These are phyloP conservation scores for Schizothecium vesticola DNA, from an alignment of 495 filamentous ascomycete genomes.

Conservation along the genomic window DNA sequence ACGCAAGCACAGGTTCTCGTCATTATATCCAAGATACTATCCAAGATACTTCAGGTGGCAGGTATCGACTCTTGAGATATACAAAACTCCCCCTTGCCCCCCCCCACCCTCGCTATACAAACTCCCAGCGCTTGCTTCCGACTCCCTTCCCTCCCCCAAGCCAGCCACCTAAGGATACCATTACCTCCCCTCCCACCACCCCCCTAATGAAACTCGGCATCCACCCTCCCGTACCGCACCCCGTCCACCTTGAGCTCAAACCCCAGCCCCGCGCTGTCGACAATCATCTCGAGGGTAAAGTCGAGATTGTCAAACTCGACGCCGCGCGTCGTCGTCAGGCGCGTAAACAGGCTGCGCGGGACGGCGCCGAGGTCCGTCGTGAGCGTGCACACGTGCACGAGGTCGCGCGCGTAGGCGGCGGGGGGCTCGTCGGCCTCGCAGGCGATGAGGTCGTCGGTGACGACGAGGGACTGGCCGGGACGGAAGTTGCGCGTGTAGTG, in stretches of 20 bases:
- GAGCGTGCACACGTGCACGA: conserved; percentile 67
- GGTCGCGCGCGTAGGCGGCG: conserved; percentile 46
- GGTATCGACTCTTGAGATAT: not conserved
- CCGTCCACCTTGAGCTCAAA: conserved; percentile 73
- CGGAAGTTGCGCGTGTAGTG: conserved; percentile 77
- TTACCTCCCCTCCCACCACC: not conserved
- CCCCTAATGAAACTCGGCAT: conserved; percentile 58
- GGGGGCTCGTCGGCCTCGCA: conserved; percentile 62
- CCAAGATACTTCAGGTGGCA: no score
- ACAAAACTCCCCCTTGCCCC: not conserved
- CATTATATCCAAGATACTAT: no score
- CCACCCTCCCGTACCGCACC: conserved; percentile 64
- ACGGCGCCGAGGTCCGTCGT: conserved; percentile 69
- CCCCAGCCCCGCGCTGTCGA: conserved; percentile 63
- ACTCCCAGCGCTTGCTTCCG: not conserved
- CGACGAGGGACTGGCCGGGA: conserved; percentile 56
- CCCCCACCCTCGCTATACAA: not conserved
- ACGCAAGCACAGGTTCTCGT: no score
- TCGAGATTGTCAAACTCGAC: conserved; percentile 71
- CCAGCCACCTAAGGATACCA: not conserved
- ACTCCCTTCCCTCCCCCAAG: not conserved
- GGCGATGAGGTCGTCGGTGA: conserved; percentile 69
- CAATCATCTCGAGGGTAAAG: conserved; percentile 70
- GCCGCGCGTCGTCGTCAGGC: conserved; percentile 64
- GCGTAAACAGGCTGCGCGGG: conserved; percentile 58